Percentiles rank a stretch among this genome's conserved stretches.
These are phyloP conservation scores for Usnea hakonensis DNA, from an alignment of 495 filamentous ascomycete species.

Conservation along the genomic window DNA sequence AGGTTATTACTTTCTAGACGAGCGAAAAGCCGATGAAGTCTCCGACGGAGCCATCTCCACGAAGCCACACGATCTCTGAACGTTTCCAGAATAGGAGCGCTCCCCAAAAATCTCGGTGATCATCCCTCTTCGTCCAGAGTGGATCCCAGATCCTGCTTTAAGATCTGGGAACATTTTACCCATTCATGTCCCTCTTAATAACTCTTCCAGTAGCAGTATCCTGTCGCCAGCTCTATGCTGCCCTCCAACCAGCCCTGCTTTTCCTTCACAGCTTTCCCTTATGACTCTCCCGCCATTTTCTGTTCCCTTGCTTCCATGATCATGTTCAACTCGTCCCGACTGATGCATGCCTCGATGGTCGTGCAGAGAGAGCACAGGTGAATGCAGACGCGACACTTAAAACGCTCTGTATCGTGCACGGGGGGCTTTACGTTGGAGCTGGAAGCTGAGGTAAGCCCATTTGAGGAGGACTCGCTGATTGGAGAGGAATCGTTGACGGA, in stretches of 20 bases:
- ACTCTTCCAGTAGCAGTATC: not conserved
- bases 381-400: conserved; percentile 39
- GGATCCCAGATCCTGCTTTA: too few species aligned
- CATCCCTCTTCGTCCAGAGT: too few species aligned
- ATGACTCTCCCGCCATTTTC: not conserved
- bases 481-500: too few species aligned
- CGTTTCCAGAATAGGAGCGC: too few species aligned
- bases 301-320: conserved; percentile 20
- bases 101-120: too few species aligned
- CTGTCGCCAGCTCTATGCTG: conserved; percentile 7
- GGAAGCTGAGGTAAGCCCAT: conserved; percentile 21
- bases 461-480: conserved; percentile 28
- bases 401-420: conserved; percentile 34
- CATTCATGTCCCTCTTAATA: not conserved
- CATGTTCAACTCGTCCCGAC: conserved; percentile 30
- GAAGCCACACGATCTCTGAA: too few species aligned
- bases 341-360: conserved; percentile 41
- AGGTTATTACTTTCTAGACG: too few species aligned
- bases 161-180: too few species aligned
- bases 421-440: conserved; percentile 3
- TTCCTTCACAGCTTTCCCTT: conserved; percentile 4
- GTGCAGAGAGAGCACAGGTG: conserved; percentile 41
- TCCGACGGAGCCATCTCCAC: too few species aligned
- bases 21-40: too few species aligned
- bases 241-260: not conserved